Conservation (phyloP, 805 yeast species). For the Henningerozyma blattae region DNA sequence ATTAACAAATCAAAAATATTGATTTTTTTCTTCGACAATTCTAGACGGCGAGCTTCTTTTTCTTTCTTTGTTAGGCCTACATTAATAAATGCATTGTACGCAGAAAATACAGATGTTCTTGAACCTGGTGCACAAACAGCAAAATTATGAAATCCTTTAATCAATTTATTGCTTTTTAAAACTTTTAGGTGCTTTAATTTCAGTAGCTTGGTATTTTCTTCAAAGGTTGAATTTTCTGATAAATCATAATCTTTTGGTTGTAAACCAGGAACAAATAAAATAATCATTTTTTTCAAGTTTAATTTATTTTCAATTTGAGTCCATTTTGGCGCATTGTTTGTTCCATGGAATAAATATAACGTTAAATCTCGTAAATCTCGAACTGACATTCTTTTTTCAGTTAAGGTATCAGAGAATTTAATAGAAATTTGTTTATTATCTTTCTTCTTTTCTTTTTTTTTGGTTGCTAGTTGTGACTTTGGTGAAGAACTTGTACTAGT, state of each 20-base stretch:
- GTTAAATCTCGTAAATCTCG: conserved; percentile 37
- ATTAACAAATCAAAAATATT: conserved; percentile 43
- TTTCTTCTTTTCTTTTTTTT: conserved; percentile 24
- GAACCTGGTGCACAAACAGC: conserved; percentile 60
- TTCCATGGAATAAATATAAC: conserved; percentile 30
- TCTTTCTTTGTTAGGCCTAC: conserved; percentile 49
- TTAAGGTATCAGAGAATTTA: conserved; percentile 21
- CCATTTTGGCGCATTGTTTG: conserved; percentile 36
- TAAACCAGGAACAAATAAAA: conserved; percentile 57
- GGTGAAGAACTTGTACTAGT: not conserved
- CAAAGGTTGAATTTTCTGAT: conserved; percentile 8
- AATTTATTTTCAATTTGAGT: conserved; percentile 35
- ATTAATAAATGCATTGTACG: conserved; percentile 41
- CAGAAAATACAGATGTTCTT: conserved; percentile 40
- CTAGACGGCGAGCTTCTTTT: conserved; percentile 27
- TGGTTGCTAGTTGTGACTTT: not conserved
- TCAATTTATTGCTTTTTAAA: conserved; percentile 3
- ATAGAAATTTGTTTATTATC: conserved; percentile 21
- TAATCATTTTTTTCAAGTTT: conserved; percentile 41
- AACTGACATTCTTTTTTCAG: conserved; percentile 21
- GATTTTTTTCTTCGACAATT: conserved; percentile 23
- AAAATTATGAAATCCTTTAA: conserved; percentile 17
- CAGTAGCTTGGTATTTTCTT: conserved; percentile 3
- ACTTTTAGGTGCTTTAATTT: conserved; percentile 2
- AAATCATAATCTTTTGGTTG: conserved; percentile 30